These are phyloP conservation scores for Calonectria naviculata DNA, from an alignment of 2,329 filamentous ascomycete species.

Conservation along the genomic window DNA sequence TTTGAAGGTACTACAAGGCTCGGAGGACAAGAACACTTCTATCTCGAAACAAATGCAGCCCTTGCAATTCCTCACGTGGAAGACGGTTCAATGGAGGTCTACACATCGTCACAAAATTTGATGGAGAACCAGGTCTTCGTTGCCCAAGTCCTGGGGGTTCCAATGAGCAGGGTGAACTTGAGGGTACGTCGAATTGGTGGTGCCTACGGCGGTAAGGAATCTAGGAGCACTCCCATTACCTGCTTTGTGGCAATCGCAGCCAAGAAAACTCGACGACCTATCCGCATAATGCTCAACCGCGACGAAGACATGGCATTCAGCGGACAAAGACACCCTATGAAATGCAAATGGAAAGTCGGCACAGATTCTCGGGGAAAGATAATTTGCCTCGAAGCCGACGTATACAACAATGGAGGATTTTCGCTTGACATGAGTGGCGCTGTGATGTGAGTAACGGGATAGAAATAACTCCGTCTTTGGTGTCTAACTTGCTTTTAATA, in stretches of 20 bases:
- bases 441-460: conserved; percentile 55
- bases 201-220: conserved; percentile 92
- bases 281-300: conserved; percentile 89
- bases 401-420: conserved; percentile 90
- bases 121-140: conserved; percentile 86
- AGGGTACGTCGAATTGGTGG: conserved; percentile 89
- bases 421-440: conserved; percentile 71
- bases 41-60: conserved; percentile 86
- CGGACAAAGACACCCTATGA: conserved; percentile 89
- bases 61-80: conserved; percentile 85
- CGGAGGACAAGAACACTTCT: conserved; percentile 94
- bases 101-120: conserved; percentile 86
- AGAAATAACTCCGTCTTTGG: background rate
- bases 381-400: conserved; percentile 83
- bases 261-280: conserved; percentile 79
- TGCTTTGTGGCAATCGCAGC: conserved; percentile 84
- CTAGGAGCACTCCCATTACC: conserved; percentile 81
- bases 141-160: conserved; percentile 80
- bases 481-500: conserved; percentile 38
- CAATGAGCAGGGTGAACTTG: conserved; percentile 86
- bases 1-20: conserved; percentile 83
- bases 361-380: conserved; percentile 89
- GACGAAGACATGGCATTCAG: conserved; percentile 91
- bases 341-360: conserved; percentile 87
- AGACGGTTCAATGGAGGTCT: conserved; percentile 91